Conservation (phyloP, 306 rosid genomes). For the Malus domestica region DNA sequence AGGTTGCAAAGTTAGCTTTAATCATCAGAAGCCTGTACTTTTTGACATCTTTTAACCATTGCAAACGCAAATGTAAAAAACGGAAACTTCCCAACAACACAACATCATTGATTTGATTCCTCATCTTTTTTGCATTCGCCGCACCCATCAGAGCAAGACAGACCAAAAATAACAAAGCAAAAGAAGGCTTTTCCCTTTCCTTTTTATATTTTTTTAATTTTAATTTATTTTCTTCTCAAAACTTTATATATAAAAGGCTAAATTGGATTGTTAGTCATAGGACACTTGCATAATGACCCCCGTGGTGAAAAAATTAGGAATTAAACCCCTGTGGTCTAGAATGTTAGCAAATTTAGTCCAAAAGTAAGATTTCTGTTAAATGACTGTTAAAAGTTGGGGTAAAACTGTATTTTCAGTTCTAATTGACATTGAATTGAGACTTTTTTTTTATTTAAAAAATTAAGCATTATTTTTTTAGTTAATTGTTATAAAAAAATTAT, state of each 20-base stretch:
- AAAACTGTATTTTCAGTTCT: too few species aligned
- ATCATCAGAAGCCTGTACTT: slow-evolving; percentile 33
- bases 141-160: slow-evolving; percentile 21
- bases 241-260: slow-evolving; percentile 2
- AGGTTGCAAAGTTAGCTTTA: slow-evolving; percentile 26
- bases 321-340: too few species aligned
- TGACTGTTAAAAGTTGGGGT: too few species aligned
- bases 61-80: slow-evolving; percentile 32
- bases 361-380: too few species aligned
- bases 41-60: slow-evolving; percentile 43
- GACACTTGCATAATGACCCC: too few species aligned
- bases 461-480: too few species aligned
- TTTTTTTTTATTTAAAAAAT: too few species aligned
- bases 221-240: background rate
- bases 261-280: too few species aligned
- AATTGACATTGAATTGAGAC: too few species aligned
- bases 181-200: slow-evolving; percentile 24
- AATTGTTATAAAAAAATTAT: too few species aligned
- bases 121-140: slow-evolving; percentile 16
- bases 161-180: slow-evolving; percentile 40
- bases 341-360: too few species aligned
- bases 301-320: too few species aligned
- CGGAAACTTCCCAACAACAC: slow-evolving; percentile 39
- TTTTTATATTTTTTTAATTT: background rate
- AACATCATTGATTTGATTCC: slow-evolving; percentile 34